Base-by-base conservation (phyloP, 352 stramenopile genomes). In the Globisporangium irregulare region DNA sequence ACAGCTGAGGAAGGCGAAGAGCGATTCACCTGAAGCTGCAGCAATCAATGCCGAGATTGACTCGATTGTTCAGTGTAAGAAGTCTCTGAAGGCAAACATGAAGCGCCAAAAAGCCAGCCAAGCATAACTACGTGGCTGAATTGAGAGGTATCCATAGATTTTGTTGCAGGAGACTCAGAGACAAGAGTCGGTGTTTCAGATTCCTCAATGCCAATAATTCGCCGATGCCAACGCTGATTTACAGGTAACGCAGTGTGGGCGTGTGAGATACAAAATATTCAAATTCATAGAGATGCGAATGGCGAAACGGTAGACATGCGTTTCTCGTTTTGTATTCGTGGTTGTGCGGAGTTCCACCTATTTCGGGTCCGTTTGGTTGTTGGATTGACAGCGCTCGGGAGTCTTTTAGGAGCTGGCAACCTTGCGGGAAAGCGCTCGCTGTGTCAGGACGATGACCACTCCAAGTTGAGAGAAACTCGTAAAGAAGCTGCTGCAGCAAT, bases 51-150 rank as follows among this genome's bases (percentile, higher is more conserved):
- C 73, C 34, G 81, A 92, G 57, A 63, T 92, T 59, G 67, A 75
- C 24, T 74, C 78, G 51, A 74, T 92, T 63, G 69, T 73, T 25
- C 66, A 82, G 72, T 91, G 82, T 69, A 92, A 89, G 61, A 62
- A 63, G 43, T 67, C 77, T 51, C 59, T 89, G 22, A 91, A 93
- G 79, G 72, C 80, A 41, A 86, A 80, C 61, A 71, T 89, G 29
- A 87, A 81, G 71, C 71, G 73, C 66, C 73, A 80, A 34, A 73
- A 78, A 57, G 69, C 64, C 14, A 61, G 22, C 50, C 18, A 59
- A 29, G 50, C 62, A 22, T 41, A 43, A 58, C n/a, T n/a, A 50
- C 43, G 53, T 25, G 50, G 12, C 36, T 18, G 27, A 22, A 5
- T 24, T 32, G 43, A 12, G 9, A 57, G 18, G 14, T 54, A 14